phyloP scores from a whole-genome alignment of 2,329 filamentous ascomycete genomes.

The Ramularia collo-cygni region DNA sequence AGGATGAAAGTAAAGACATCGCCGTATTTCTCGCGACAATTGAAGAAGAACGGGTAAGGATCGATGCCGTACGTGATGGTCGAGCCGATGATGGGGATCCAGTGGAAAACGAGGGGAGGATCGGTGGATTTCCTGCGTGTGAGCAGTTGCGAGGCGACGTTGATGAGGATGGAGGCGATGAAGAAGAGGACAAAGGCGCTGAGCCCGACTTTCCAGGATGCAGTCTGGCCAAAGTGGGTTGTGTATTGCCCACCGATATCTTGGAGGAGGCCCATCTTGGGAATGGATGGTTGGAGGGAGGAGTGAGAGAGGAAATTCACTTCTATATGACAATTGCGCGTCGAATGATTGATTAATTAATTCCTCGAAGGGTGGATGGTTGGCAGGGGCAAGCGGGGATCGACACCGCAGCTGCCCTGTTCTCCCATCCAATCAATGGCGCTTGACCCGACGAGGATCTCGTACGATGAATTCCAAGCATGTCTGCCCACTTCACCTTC shows the following conservation, averaged over 20 bases:
- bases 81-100: conserved; percentile 70
- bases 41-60: conserved; percentile 76
- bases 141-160: conserved; percentile 72
- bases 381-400: too few relatives aligned
- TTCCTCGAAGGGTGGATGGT: too few relatives aligned
- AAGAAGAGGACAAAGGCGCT: conserved; percentile 42
- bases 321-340: too few relatives aligned
- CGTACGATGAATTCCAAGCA: too few relatives aligned
- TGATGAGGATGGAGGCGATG: conserved; percentile 59
- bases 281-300: too few relatives aligned
- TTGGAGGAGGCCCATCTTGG: conserved; percentile 26
- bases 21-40: conserved; percentile 72
- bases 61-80: conserved; percentile 94
- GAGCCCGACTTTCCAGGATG: conserved; percentile 37
- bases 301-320: too few relatives aligned
- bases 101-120: conserved; percentile 58
- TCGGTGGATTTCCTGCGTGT: conserved; percentile 58
- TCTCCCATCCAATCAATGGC: too few relatives aligned
- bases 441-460: too few relatives aligned
- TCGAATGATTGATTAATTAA: too few relatives aligned
- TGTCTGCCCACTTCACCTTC: too few relatives aligned
- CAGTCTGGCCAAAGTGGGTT: conserved; percentile 14
- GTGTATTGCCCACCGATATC: conserved; percentile 16
- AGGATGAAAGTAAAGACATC: conserved; percentile 86
- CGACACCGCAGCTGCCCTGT: too few relatives aligned